A percentile compares a stretch with the other conserved stretches of the same genome.
Evolutionary conservation across 495 filamentous ascomycete species (phyloP).

Genomic region (Rostrohypoxylon terebratum): DNA sequence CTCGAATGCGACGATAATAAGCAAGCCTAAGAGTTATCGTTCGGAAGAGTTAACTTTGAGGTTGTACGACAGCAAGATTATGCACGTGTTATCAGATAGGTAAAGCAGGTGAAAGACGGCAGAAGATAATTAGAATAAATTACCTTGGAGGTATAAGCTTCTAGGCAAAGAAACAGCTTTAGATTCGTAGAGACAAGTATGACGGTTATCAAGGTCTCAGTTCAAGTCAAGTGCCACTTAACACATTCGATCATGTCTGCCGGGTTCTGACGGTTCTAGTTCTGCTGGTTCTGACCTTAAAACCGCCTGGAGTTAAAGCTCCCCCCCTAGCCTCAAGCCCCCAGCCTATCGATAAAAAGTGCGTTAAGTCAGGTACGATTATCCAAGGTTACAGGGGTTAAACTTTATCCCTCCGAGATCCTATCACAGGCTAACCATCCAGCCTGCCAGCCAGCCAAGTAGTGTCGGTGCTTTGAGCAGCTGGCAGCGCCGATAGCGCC

Average conservation of each 20-base stretch:
- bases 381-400: neutral
- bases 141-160: neutral
- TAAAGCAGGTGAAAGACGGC: neutral
- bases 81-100: constrained; percentile 19
- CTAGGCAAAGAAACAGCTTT: constrained; percentile 11
- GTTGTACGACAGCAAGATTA: constrained; percentile 1
- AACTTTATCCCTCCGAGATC: neutral
- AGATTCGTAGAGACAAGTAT: neutral
- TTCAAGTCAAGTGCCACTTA: neutral
- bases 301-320: constrained; percentile 10
- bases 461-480: constrained; percentile 19
- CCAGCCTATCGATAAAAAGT: constrained; percentile 36
- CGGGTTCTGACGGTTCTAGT: neutral
- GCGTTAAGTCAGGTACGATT: constrained; percentile 36
- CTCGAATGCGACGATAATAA: neutral
- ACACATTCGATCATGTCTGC: constrained; percentile 34
- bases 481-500: constrained; percentile 43
- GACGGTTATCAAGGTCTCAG: constrained; percentile 10
- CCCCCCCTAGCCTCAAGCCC: neutral
- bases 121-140: neutral
- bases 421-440: constrained; percentile 9
- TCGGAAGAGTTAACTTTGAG: constrained; percentile 12
- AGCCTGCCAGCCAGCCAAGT: no score
- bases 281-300: no score
- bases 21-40: constrained; percentile 12